Evolutionary conservation across 2,329 filamentous ascomycete species (phyloP), one percentile per base, ranked within the genome.

Genomic region (Achaetomium macrosporum): DNA sequence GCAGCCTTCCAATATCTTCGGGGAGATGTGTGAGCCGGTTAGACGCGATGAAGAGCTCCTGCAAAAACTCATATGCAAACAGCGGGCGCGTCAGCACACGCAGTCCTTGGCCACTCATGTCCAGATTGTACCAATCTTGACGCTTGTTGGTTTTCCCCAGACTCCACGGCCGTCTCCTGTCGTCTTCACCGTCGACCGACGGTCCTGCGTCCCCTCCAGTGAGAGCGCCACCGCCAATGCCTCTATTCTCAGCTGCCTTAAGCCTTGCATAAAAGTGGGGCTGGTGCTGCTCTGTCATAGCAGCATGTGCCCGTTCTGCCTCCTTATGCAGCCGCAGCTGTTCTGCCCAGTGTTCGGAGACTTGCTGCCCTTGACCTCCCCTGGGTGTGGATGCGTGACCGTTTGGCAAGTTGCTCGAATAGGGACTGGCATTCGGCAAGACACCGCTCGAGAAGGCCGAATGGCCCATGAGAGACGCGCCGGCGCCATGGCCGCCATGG

Each of bases 91-190:
- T 84, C 31, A 99, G 76, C 54, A 90, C 88, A 61, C 90, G 86
- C 45, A 99, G 76, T 17, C 92, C 92, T 73, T 97, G 93, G n/a
- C 93, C 93, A 62, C 91, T 93, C 68, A 97, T 85, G 70, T 99
- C 93, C 62, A 99, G 77, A 59, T 91, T 90, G 68, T 89, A 83
- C 93, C 93, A 97, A 64, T 91, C 87, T 69, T 96, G 87, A 59
- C 85, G 76, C 63, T 84, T 83, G 58, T 80, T 76, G 54, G 80
- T 76, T 64, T 81, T 80, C 55, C 87, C 81, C 51, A 87, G 76
- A 63, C 85, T 85, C 62, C 84, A 78, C 31, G 82, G 82, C 52
- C 81, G 71, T 63, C 81, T 76, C 61, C 78, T 74, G 61, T 83
- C 80, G 44, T 78, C 77, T 54, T 82, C 79, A 51, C 76, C 74